Base-by-base conservation (phyloP, 2,329 filamentous ascomycete species). In the Microdochium nivale region DNA sequence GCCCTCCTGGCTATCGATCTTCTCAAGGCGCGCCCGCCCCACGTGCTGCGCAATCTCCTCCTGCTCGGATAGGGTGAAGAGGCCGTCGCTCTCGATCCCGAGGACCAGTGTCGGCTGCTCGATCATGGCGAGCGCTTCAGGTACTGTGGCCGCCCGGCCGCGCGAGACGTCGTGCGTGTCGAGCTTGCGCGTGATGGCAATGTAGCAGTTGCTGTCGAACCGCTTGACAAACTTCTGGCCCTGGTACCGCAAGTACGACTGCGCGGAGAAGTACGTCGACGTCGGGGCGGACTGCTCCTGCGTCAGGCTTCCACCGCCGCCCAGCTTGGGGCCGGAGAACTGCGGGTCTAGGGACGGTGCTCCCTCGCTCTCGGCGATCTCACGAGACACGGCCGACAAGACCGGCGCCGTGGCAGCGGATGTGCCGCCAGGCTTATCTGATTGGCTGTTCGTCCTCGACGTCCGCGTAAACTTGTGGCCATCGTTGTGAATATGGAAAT, bases 161-260 rank as follows among this genome's bases (percentile, higher is more conserved):
- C 91, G 82, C 14, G 90, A 95, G 25, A 99, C 83, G 66, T 99
- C 94, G 68, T 99, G 94, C 0, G 94, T 97, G 66, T 99, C 94
- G 16, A 99, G 81, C 70, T 99, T 99, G 62, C 94, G 87, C 3
- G 94, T 97, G 69, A 99, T 96, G 59, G 94, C 91, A 60, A 99
- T 97, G 73, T 99, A 99, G 73, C 94, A 99, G 68, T 99, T 99
- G 62, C 90, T 89, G 69, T 99, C 94, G 67, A 97, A 99, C 10
- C 94, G 87, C 68, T 88, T 90, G 61, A 97, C 94, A 62, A 99
- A 99, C 69, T 99, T 99, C 61, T 86, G 81, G 52, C 90, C 92
- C 70, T 99, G 94, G 69, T 99, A 99, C 21, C 94, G 87, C 44
- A 99, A 80, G 69, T 99, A 99, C 0, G 91, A 96, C 67, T 99